These are phyloP conservation scores for Xylariaceae sp. DNA, from an alignment of 2,329 filamentous ascomycete genomes.

Conservation along the genomic window DNA sequence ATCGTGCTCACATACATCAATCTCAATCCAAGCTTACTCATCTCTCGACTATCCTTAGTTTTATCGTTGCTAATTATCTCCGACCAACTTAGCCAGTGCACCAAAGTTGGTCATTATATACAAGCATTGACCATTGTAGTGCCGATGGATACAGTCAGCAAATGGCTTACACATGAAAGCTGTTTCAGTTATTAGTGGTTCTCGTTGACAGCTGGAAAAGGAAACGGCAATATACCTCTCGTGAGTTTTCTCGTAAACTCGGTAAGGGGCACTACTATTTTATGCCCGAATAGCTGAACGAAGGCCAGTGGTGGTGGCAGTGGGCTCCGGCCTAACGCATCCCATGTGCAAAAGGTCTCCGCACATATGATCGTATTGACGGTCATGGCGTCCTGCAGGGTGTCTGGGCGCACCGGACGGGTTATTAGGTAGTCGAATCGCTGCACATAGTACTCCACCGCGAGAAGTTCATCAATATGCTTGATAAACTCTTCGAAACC, in stretches of 20 bases:
- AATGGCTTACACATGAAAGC: constrained; percentile 1
- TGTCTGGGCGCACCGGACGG: not conserved
- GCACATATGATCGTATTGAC: constrained; percentile 7
- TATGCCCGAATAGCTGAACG: not conserved
- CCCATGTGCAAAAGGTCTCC: constrained; percentile 17
- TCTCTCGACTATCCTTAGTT: no score
- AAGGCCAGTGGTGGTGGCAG: constrained; percentile 3
- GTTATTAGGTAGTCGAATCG: not conserved
- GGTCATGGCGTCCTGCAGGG: not conserved
- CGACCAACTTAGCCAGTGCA: no score
- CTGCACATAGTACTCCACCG: not conserved
- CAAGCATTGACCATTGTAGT: not conserved
- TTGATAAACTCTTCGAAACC: not conserved
- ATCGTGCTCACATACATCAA: no score
- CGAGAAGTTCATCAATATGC: not conserved
- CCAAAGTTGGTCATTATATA: no score
- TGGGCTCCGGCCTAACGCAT: not conserved
- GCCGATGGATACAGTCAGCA: not conserved
- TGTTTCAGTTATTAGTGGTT: not conserved
- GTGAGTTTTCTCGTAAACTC: constrained; percentile 1
- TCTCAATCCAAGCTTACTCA: no score
- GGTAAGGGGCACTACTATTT: not conserved
- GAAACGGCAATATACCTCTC: not conserved
- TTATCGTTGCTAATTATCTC: no score
- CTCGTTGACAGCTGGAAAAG: not conserved